Evolutionary conservation across 148 eudicot genomes (phyloP).

Genomic region (Gaultheria prostrata): DNA sequence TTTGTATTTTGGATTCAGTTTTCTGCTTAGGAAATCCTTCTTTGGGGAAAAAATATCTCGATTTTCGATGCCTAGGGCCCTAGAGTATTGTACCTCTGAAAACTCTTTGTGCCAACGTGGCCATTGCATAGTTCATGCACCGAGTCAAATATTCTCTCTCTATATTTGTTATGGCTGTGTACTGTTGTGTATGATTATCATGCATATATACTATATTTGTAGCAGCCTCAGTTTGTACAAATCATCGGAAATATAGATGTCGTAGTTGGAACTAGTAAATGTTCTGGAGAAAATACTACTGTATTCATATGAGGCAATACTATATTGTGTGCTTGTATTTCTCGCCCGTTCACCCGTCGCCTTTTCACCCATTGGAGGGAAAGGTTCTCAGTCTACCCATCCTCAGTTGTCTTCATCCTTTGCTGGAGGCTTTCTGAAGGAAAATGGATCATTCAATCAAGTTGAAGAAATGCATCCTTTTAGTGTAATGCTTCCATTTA

Average conservation of each 20-base stretch:
- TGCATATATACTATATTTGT: not conserved
- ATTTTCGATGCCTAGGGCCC: not conserved
- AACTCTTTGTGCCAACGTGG: not conserved
- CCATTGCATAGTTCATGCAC: not conserved
- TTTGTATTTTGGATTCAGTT: not conserved
- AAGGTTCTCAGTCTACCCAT: not conserved
- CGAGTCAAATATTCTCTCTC: not conserved
- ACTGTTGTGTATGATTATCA: not conserved
- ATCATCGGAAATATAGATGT: not conserved
- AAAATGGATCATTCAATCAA: not conserved
- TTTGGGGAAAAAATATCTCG: not conserved
- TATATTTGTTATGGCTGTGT: not conserved
- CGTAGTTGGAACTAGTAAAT: not conserved
- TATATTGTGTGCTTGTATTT: not conserved
- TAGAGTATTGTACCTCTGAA: not conserved
- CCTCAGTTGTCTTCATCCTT: not conserved
- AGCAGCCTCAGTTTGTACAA: not conserved
- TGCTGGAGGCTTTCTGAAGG: not conserved
- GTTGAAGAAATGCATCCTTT: too few species aligned
- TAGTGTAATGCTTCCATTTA: too few species aligned
- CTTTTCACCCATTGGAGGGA: not conserved
- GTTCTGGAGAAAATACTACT: not conserved
- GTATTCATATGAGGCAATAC: not conserved
- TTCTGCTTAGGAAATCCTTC: not conserved
- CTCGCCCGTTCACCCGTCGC: not conserved